Percentiles rank a stretch among this genome's conserved stretches.
Conservation (phyloP, 2,329 filamentous ascomycete species). For the Truncatella angustata region DNA sequence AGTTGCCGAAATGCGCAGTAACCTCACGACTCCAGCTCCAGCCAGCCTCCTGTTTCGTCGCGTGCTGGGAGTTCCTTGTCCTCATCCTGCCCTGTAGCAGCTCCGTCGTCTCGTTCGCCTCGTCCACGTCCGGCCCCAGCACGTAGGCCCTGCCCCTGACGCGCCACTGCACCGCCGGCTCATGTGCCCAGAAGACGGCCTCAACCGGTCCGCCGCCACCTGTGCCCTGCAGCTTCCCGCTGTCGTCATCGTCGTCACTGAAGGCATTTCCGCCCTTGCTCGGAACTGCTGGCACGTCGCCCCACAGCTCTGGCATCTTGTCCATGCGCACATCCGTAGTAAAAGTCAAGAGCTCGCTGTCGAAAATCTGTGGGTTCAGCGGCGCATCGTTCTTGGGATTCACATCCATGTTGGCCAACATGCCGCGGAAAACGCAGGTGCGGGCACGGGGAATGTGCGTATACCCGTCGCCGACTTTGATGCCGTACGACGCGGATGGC, state of each 20-base stretch:
- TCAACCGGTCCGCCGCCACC: constrained; percentile 73
- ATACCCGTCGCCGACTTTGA: constrained; percentile 29
- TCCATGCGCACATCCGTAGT: constrained; percentile 88
- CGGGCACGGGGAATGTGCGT: constrained; percentile 59
- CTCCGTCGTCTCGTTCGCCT: constrained; percentile 55
- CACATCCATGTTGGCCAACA: constrained; percentile 72
- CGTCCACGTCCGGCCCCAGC: constrained; percentile 62
- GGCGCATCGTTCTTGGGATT: constrained; percentile 73
- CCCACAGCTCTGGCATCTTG: constrained; percentile 72
- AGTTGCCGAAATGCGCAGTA: constrained; percentile 86
- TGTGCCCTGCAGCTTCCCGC: constrained; percentile 40
- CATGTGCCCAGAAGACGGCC: constrained; percentile 66
- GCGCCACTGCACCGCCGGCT: constrained; percentile 77
- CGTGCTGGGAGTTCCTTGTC: constrained; percentile 20
- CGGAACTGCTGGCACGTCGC: constrained; percentile 42
- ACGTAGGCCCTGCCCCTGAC: constrained; percentile 75
- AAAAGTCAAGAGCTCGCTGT: constrained; percentile 76
- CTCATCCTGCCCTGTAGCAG: constrained; percentile 65
- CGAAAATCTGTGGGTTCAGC: constrained; percentile 67
- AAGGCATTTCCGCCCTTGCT: constrained; percentile 37
- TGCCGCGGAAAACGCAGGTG: constrained; percentile 81
- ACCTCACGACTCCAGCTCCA: constrained; percentile 83
- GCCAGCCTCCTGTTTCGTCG: constrained; percentile 34
- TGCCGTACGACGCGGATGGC: constrained; percentile 6
- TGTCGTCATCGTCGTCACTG: constrained; percentile 31